These are phyloP conservation scores for Lignosus rhinocerotis DNA, from an alignment of 1,284 basidiomycete genomes.

Conservation along the genomic window DNA sequence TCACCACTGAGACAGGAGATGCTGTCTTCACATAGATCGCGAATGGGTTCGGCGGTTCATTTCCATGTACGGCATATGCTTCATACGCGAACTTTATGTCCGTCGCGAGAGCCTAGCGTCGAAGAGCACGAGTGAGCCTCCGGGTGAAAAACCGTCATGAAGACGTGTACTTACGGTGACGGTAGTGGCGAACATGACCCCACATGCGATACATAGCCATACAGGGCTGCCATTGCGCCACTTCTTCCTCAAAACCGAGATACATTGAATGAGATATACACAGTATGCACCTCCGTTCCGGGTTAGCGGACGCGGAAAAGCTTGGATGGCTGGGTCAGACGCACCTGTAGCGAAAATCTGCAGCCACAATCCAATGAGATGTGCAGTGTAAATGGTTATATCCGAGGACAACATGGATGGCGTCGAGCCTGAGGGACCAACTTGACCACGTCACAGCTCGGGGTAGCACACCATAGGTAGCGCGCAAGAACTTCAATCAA, in stretches of 20 bases:
- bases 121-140: background rate
- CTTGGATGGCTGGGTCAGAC: background rate
- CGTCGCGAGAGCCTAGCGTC: background rate
- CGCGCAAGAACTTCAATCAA: too few species aligned
- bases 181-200: slow-evolving; percentile 1
- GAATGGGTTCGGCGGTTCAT: background rate
- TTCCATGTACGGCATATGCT: background rate
- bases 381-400: background rate
- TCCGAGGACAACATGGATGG: background rate
- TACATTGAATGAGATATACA: slow-evolving; percentile 4
- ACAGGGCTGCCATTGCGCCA: background rate
- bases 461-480: too few species aligned
- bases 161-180: background rate
- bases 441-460: too few species aligned
- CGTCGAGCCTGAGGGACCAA: too few species aligned
- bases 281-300: slow-evolving; percentile 6
- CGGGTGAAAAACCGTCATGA: background rate
- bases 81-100: slow-evolving; percentile 3
- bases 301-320: too few species aligned
- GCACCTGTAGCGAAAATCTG: background rate
- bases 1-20: slow-evolving; percentile 3
- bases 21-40: background rate
- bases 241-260: slow-evolving; percentile 4
- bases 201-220: slow-evolving; percentile 4
- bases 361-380: background rate